Evolutionary conservation across 2,329 filamentous ascomycete genomes (phyloP).

Genomic region (Aschersonia sp.): DNA sequence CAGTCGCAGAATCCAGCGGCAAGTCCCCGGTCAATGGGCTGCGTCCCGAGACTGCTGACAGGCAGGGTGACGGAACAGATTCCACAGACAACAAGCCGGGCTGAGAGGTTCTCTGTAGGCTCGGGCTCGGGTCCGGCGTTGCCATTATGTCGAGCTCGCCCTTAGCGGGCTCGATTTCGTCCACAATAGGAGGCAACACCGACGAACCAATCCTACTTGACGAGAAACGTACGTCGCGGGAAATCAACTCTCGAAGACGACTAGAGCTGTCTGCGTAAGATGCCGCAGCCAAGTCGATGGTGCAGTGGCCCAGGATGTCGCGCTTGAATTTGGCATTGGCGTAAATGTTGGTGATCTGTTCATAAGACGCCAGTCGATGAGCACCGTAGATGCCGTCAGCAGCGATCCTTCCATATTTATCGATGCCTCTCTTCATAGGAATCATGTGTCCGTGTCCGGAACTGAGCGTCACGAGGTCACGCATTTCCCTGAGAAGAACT

Average conservation of each 20-base stretch:
- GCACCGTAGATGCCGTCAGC: conserved; percentile 9
- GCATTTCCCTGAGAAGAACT: conserved; percentile 2
- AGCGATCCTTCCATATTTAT: conserved; percentile 5
- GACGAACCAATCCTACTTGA: neutral
- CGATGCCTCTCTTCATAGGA: conserved; percentile 15
- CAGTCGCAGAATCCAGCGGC: no score
- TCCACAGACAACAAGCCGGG: no score
- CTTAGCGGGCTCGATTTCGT: neutral
- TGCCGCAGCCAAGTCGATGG: conserved; percentile 11
- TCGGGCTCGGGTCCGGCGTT: neutral
- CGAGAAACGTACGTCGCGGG: neutral
- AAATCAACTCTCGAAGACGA: conserved; percentile 3
- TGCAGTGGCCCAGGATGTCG: neutral
- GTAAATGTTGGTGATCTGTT: conserved; percentile 12
- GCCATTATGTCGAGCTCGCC: neutral
- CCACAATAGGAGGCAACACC: neutral
- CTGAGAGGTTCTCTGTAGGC: no score
- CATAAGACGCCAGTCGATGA: conserved; percentile 13
- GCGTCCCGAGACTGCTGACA: no score
- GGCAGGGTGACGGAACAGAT: no score
- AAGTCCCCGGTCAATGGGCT: no score
- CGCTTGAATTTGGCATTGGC: conserved; percentile 6
- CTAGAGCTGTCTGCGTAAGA: conserved; percentile 11
- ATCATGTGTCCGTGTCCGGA: conserved; percentile 4
- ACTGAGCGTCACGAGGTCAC: conserved; percentile 1